phyloP scores from a whole-genome alignment of 1,284 basidiomycete species.

The Coniferiporia sulphurascens region DNA sequence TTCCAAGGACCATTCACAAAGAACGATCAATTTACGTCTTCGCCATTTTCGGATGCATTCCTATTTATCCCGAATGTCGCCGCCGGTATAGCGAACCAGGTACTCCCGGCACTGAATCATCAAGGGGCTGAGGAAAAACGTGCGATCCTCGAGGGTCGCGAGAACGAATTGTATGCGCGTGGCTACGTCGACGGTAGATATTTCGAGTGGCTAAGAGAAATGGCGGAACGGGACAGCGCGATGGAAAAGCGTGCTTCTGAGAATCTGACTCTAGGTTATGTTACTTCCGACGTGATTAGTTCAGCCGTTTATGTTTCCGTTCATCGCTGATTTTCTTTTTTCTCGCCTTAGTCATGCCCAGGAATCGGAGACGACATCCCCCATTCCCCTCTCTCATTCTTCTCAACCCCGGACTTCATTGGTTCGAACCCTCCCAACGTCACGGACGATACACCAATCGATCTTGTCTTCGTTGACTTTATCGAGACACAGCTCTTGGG shows the following conservation, averaged over 20 bases:
- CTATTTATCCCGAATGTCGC: slow-evolving; percentile 53
- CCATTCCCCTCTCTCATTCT: slow-evolving; percentile 55
- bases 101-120: slow-evolving; percentile 51
- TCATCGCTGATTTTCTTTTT: not conserved
- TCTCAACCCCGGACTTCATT: slow-evolving; percentile 50
- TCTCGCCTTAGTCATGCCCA: slow-evolving; percentile 48
- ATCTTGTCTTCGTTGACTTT: slow-evolving; percentile 69
- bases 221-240: slow-evolving; percentile 36
- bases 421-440: slow-evolving; percentile 49
- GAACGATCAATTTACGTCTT: slow-evolving; percentile 74
- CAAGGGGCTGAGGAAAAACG: slow-evolving; percentile 34
- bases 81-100: slow-evolving; percentile 42
- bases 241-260: slow-evolving; percentile 33
- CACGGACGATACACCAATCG: slow-evolving; percentile 46
- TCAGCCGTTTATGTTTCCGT: slow-evolving; percentile 1
- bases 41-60: slow-evolving; percentile 60
- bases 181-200: slow-evolving; percentile 51
- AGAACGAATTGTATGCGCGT: slow-evolving; percentile 39
- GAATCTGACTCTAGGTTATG: slow-evolving; percentile 64
- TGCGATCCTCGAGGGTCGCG: slow-evolving; percentile 28
- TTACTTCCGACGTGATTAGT: slow-evolving; percentile 57
- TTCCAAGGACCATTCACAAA: slow-evolving; percentile 66
- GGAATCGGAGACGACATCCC: slow-evolving; percentile 65
- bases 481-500: slow-evolving; percentile 47
- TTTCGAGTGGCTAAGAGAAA: slow-evolving; percentile 48